phyloP scores from a whole-genome alignment of 768 basidiomycete genomes.

The Cantharellus cinnabarinus region DNA sequence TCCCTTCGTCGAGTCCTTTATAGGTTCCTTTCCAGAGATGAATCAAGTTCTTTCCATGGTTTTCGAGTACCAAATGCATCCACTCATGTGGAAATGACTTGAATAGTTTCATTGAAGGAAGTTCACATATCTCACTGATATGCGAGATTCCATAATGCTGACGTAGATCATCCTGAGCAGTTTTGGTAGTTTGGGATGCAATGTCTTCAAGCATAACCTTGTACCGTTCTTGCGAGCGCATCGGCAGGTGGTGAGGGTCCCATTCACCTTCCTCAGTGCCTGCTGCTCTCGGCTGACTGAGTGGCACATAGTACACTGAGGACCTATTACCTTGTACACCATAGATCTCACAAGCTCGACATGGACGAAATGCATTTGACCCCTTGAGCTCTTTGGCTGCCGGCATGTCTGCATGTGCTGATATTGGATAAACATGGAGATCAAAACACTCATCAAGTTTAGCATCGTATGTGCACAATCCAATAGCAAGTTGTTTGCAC shows the following conservation, averaged over 20 bases:
- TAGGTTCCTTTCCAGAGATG: slow-evolving; percentile 4
- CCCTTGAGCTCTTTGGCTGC: slow-evolving; percentile 22
- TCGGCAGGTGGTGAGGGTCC: slow-evolving; percentile 18
- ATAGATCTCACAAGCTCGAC: slow-evolving; percentile 20
- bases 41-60: slow-evolving; percentile 1
- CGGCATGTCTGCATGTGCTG: slow-evolving; percentile 18
- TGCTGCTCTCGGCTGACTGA: neutral
- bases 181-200: neutral
- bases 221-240: slow-evolving; percentile 13
- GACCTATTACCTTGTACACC: slow-evolving; percentile 10
- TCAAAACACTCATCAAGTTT: slow-evolving; percentile 12
- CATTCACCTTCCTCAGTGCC: slow-evolving; percentile 9
- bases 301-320: slow-evolving; percentile 13
- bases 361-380: slow-evolving; percentile 21
- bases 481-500: slow-evolving; percentile 15
- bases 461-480: slow-evolving; percentile 16
- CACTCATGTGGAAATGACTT: neutral
- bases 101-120: slow-evolving; percentile 4
- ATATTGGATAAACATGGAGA: slow-evolving; percentile 16
- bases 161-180: neutral
- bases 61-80: slow-evolving; percentile 9
- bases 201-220: neutral
- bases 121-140: neutral
- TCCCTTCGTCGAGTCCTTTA: neutral
- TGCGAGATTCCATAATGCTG: slow-evolving; percentile 3